A percentile compares a stretch with the other conserved stretches of the same genome.
phyloP scores from a whole-genome alignment of 2,329 filamentous ascomycete genomes.

The Xylariomycetidae sp. region DNA sequence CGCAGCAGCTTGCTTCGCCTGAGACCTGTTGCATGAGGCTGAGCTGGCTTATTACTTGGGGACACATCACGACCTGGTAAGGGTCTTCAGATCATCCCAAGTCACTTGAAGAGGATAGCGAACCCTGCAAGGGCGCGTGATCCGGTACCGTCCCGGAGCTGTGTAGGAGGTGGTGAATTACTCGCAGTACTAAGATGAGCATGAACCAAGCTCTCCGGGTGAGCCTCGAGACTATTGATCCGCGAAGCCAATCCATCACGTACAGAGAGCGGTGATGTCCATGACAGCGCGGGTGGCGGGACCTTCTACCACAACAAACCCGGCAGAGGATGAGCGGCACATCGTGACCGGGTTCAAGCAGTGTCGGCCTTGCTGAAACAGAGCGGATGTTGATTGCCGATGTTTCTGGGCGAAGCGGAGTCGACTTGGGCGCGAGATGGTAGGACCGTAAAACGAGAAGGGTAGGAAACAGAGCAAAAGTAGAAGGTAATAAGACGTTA shows the following conservation, averaged over 20 bases:
- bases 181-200: conserved; percentile 29
- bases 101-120: conserved; percentile 4
- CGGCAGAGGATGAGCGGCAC: conserved; percentile 32
- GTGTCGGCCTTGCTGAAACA: conserved; percentile 36
- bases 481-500: conserved; percentile 38
- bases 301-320: conserved; percentile 31
- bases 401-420: conserved; percentile 35
- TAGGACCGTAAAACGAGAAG: conserved; percentile 30
- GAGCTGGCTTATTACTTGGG: conserved; percentile 16
- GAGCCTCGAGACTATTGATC: conserved; percentile 31
- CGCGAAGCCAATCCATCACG: conserved; percentile 30
- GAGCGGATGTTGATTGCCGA: conserved; percentile 34
- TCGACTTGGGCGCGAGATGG: conserved; percentile 28
- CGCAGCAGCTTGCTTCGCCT: conserved; percentile 28
- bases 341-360: conserved; percentile 38
- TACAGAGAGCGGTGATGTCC: conserved; percentile 20
- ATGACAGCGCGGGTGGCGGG: conserved; percentile 15
- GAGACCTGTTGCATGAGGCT: conserved; percentile 27
- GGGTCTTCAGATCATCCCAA: conserved; percentile 12
- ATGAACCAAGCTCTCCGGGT: conserved; percentile 28
- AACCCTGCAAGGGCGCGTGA: conserved; percentile 13
- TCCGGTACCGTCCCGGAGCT: conserved; percentile 8
- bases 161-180: conserved; percentile 27
- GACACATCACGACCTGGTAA: conserved; percentile 13
- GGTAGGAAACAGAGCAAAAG: conserved; percentile 38